Base-by-base conservation (phyloP, 2,329 filamentous ascomycete species). In the Nigrospora osmanthi region DNA sequence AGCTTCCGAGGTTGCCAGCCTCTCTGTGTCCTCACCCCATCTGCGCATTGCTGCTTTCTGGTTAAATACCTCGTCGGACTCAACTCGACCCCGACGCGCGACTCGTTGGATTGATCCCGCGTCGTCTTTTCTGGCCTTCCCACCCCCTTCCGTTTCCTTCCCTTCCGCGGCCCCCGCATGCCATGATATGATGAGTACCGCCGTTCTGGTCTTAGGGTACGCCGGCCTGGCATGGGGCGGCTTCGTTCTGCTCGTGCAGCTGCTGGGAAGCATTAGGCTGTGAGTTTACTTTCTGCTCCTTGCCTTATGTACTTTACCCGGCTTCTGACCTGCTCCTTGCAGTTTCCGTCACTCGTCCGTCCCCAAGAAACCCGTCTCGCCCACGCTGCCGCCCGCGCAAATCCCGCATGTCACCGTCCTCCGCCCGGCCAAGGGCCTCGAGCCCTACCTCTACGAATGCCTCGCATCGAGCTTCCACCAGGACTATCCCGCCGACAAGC, bases 371-470 rank as follows among this genome's bases (percentile, higher is more conserved):
- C 68, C 78, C 6, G 59, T 75, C 14, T 80, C 79, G 3, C 66
- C 78, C 2, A 63, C 62, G 1, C 65, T 83, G 1, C 64, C 66
- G 4, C 57, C 67, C 35, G 61, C 75, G 52, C 67, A 81, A 35
- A 72, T 89, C 3, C 91, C 90, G 14, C 83, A 88, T 67, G 76
- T 98, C 56, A 97, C 93, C 31, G 77, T 95, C 49, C 89, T 98
- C 54, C 86, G 93, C 3, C 94, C 93, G 0, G 84, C 95, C 52
- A 97, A 96, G 67, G 93, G 90, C 49, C 75, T 95, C 45, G 93
- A 97, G 62, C 87, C 89, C 4, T 80, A 82, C 52, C 80, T 97
- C 19, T 95, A 95, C 72, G 88, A 95, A 58, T 97, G 93, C 59
- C 83, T 98, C 35, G 85, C 87, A 30, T 85, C 90, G 6, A 88